These are phyloP conservation scores for Suillus weaverae DNA, from an alignment of 768 basidiomycete species.

Conservation along the genomic window DNA sequence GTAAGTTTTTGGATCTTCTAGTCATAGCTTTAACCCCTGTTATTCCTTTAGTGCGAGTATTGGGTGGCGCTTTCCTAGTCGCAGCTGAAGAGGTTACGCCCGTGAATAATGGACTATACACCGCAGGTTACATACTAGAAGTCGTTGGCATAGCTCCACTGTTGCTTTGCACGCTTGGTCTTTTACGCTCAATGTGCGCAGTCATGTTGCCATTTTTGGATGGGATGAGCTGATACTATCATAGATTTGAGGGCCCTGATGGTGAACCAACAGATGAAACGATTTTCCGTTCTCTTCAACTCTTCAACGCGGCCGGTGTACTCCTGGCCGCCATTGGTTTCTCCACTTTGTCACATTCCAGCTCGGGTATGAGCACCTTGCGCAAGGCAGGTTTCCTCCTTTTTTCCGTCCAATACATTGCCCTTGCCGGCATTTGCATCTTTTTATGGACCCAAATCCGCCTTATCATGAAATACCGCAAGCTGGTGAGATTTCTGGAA, in stretches of 20 bases:
- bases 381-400: constrained; percentile 35
- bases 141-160: constrained; percentile 40
- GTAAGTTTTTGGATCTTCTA: constrained; percentile 36
- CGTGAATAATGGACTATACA: constrained; percentile 44
- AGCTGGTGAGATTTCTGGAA: constrained; percentile 31
- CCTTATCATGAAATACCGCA: constrained; percentile 28
- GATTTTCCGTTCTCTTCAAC: constrained; percentile 26
- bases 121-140: constrained; percentile 51
- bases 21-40: constrained; percentile 8
- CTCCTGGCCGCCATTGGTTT: constrained; percentile 36
- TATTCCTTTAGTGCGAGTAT: constrained; percentile 49
- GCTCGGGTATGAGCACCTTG: constrained; percentile 23
- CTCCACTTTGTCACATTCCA: constrained; percentile 8
- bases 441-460: constrained; percentile 54
- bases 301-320: constrained; percentile 29
- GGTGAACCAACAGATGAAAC: constrained; percentile 11
- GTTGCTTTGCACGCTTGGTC: constrained; percentile 35
- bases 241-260: constrained; percentile 31
- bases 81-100: constrained; percentile 48
- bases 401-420: constrained; percentile 38
- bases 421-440: constrained; percentile 46
- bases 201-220: background rate
- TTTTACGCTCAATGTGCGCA: constrained; percentile 37
- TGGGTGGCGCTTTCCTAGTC: constrained; percentile 58
- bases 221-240: constrained; percentile 7